Evolutionary conservation across 495 filamentous ascomycete genomes (phyloP), one percentile per base, ranked within the genome.

Genomic region (Aspergillus heteromorphus): DNA sequence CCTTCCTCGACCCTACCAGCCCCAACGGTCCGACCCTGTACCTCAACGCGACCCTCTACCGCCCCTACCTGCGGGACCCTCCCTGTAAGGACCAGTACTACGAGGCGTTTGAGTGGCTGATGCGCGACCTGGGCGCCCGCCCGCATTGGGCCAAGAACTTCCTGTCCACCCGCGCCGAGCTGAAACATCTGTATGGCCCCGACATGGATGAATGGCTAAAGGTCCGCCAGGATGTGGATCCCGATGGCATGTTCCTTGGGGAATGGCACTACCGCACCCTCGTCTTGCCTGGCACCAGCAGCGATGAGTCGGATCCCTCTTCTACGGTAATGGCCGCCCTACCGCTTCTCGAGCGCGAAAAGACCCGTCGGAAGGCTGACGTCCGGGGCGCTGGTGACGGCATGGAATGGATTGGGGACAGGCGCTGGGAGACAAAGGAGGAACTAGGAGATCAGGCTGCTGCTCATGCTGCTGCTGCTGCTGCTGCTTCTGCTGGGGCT

Each of bases 61-160:
- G 93, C 6, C 89, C 93, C 1, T 97, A 96, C 66, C 73, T 81
- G 61, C 78, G 75, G 27, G 88, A 97, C 65, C 92, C 92, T 17
- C 87, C 90, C 1, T 87, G 87, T 66, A 77, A 71, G 48, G 74
- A 80, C 52, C 80, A 91, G 25, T 98, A 96, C 71, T 97, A 97
- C 66, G 76, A 89, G 66, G 93, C 89, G 1, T 97, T 98, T 56
- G 93, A 98, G 75, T 93, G 84, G 77, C 83, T 98, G 45, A 97
- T 97, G 93, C 84, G 84, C 30, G 88, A 96, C 48, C 72, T 95
- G 52, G 89, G 87, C 51, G 93, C 89, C n/a, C 78, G 79, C 45
- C 93, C 93, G 29, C 93, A 98, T 69, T 98, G 93, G 91, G 93
- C 95, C 6, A 98, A 98, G 79, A 96, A 96, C 62, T 97, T 96